Conservation (phyloP, 1,284 basidiomycete genomes). For the Ceratobasidium sp. region DNA sequence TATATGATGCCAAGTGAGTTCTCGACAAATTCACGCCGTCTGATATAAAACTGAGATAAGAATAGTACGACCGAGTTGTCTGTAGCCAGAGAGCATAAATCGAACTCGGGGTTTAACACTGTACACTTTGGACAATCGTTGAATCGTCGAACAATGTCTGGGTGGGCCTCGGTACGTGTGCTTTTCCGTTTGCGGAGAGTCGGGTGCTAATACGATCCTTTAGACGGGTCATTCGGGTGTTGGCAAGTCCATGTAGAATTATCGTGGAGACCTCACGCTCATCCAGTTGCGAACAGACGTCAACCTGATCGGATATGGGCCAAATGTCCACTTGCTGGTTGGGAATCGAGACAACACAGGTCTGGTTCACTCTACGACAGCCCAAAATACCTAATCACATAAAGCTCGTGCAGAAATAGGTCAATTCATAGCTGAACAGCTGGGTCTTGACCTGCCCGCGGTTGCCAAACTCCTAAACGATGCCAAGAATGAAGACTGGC, state of each 20-base stretch:
- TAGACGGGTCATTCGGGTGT: slow-evolving; percentile 36
- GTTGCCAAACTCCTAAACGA: slow-evolving; percentile 41
- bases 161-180: slow-evolving; percentile 38
- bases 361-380: background rate
- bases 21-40: background rate
- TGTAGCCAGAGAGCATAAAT: slow-evolving; percentile 42
- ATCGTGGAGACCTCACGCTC: background rate
- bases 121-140: slow-evolving; percentile 44
- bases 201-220: background rate
- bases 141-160: slow-evolving; percentile 43
- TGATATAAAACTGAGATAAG: background rate
- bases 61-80: slow-evolving; percentile 40
- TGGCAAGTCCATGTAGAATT: background rate
- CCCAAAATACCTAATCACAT: background rate
- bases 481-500: slow-evolving; percentile 39
- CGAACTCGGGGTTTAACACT: slow-evolving; percentile 26
- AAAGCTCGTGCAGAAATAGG: slow-evolving; percentile 40
- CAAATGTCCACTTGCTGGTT: slow-evolving; percentile 20
- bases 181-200: background rate
- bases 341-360: slow-evolving; percentile 44
- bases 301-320: slow-evolving; percentile 45
- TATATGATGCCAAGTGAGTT: slow-evolving; percentile 46
- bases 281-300: slow-evolving; percentile 24
- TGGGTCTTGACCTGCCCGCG: slow-evolving; percentile 42
- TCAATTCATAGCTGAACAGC: slow-evolving; percentile 43